These are phyloP conservation scores for Moesziomyces sp. DNA, from an alignment of 1,284 basidiomycete genomes.

Conservation along the genomic window DNA sequence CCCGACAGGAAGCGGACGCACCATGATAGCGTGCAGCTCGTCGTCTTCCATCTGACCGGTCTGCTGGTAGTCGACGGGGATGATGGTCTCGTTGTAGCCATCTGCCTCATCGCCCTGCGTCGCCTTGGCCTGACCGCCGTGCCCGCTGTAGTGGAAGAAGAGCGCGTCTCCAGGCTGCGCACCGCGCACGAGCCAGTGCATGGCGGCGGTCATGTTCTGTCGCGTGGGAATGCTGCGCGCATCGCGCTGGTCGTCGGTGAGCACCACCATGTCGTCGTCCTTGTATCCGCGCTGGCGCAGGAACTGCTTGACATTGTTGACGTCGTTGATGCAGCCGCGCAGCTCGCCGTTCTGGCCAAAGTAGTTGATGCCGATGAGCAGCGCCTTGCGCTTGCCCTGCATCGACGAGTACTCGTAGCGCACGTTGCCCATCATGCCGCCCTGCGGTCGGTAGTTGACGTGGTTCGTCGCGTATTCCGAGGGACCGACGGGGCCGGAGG, in stretches of 20 bases:
- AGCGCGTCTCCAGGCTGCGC: constrained; percentile 65
- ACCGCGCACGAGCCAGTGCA: constrained; percentile 66
- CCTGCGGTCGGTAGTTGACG: constrained; percentile 59
- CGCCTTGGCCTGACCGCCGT: constrained; percentile 66
- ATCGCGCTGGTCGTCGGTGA: constrained; percentile 63
- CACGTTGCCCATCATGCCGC: constrained; percentile 58
- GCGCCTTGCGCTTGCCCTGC: constrained; percentile 65
- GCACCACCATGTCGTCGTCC: constrained; percentile 66
- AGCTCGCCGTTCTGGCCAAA: constrained; percentile 57
- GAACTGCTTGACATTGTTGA: constrained; percentile 65
- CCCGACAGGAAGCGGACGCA: constrained; percentile 62
- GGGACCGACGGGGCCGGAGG: constrained; percentile 50
- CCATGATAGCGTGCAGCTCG: constrained; percentile 65
- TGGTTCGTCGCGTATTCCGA: constrained; percentile 54
- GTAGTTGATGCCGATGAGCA: constrained; percentile 68
- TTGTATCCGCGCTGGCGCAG: constrained; percentile 64
- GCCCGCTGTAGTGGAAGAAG: constrained; percentile 67
- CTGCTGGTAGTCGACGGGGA: constrained; percentile 65
- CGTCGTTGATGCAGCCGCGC: constrained; percentile 67
- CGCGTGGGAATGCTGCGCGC: constrained; percentile 64
- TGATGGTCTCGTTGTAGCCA: constrained; percentile 67
- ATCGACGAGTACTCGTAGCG: constrained; percentile 65
- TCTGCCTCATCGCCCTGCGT: constrained; percentile 66
- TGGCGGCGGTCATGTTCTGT: constrained; percentile 67
- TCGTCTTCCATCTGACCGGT: constrained; percentile 67